Percentiles rank a stretch among this genome's conserved stretches.
Evolutionary conservation across 179 eudicot genomes (phyloP).

Genomic region (Vitellaria paradoxa): DNA sequence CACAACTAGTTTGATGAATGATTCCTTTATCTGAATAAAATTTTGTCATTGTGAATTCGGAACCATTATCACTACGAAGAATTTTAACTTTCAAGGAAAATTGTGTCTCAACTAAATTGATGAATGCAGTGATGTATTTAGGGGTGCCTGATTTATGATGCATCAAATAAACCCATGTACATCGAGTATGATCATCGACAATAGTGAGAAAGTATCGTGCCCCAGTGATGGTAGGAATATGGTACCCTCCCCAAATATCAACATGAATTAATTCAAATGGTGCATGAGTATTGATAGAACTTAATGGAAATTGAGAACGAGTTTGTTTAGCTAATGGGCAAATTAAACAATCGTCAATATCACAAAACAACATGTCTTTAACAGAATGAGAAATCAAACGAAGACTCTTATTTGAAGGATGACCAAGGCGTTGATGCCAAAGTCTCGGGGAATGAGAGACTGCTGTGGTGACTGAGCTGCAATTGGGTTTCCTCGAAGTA

Average conservation of each 20-base stretch:
- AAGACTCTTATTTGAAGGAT: neutral
- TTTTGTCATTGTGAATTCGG: neutral
- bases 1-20: neutral
- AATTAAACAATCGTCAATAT: neutral
- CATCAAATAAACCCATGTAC: neutral
- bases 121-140: neutral
- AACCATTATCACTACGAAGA: neutral
- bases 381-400: neutral
- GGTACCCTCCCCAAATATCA: neutral
- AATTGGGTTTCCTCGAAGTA: too few relatives aligned
- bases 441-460: too few relatives aligned
- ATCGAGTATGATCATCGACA: neutral
- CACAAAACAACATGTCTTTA: neutral
- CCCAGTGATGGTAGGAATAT: neutral
- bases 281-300: neutral
- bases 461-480: too few relatives aligned
- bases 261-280: neutral
- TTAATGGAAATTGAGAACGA: neutral
- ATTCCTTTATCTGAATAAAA: neutral
- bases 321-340: constrained; percentile 7
- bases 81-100: neutral
- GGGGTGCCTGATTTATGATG: neutral
- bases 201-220: neutral
- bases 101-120: neutral
- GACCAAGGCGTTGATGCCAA: neutral